Evolutionary conservation across 2,329 filamentous ascomycete species (phyloP), one percentile per base, ranked within the genome.

Genomic region (Colletotrichum zoysiae): DNA sequence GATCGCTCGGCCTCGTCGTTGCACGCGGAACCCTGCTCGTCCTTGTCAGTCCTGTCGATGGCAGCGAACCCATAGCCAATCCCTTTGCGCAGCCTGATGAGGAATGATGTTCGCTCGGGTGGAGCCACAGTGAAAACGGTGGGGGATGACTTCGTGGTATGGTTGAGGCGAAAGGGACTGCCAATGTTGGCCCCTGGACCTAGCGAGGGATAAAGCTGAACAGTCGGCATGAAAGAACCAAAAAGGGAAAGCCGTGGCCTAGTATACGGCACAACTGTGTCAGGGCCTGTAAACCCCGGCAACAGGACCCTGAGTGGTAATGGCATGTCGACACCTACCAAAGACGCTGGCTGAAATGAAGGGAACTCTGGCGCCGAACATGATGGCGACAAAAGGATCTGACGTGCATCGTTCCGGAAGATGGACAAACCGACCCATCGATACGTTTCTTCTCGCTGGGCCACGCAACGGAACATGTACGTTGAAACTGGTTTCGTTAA

Each of bases 41-140:
- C 50, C 89, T 97, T 74, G 94, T 99, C 79, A 96, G 94, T 74
- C 96, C 96, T 5, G 88, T 96, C 64, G 95, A 98, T 79, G 96
- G 96, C 67, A 98, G 94, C 83, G 95, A 98, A 83, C 92, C 95
- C 83, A 99, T 99, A 78, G 90, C 93, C 77, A 99, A 99, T 81
- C 96, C 96, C 0, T 99, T 98, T 79, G 86, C 93, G 65, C 90
- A 94, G 78, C 86, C 88, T 33, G 92, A 94, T 59, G 92, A 94
- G 75, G 90, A 86, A 60, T 86, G 81, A 85, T 48, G 23, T 23
- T 26, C n/a, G 14, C 1, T 20, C 56, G 12, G 12, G n/a, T 18
- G n/a, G n/a, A 26, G 8, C 8, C 14, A 2, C n/a, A 8, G n/a
- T 5, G 33, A 16, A 42, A 40, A n/a, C n/a, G n/a, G 57, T 5